A percentile compares a stretch with the other conserved stretches of the same genome.
Evolutionary conservation across 2,329 filamentous ascomycete species (phyloP).

Genomic region (Penicillium olsonii): DNA sequence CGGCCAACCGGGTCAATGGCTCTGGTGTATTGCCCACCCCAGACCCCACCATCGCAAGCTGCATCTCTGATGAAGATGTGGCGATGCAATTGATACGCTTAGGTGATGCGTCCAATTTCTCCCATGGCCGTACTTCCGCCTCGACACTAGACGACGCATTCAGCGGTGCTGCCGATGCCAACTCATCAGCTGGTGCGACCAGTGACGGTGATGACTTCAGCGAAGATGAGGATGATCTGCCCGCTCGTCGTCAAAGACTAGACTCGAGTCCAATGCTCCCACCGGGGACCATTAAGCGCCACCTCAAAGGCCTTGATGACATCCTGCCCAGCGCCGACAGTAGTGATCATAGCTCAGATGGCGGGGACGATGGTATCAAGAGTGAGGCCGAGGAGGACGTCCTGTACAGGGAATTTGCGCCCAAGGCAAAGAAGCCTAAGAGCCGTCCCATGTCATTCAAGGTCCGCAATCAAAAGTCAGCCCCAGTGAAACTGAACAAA

Average conservation of each 20-base stretch:
- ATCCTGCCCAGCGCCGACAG: slow-evolving; percentile 59
- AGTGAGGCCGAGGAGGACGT: slow-evolving; percentile 53
- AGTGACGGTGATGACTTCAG: slow-evolving; percentile 69
- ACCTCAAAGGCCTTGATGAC: slow-evolving; percentile 53
- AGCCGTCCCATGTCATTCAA: slow-evolving; percentile 43
- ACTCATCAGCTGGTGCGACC: slow-evolving; percentile 82
- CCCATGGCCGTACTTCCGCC: slow-evolving; percentile 87
- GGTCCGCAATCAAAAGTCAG: slow-evolving; percentile 31
- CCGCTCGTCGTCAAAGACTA: slow-evolving; percentile 43
- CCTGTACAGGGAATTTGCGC: slow-evolving; percentile 39
- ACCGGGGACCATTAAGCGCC: slow-evolving; percentile 47
- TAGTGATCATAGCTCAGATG: slow-evolving; percentile 63
- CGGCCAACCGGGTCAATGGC: slow-evolving; percentile 40
- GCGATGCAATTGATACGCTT: slow-evolving; percentile 95
- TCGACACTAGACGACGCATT: slow-evolving; percentile 93
- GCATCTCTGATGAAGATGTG: slow-evolving; percentile 97
- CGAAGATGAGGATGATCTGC: slow-evolving; percentile 62
- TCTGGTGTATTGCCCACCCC: slow-evolving; percentile 80
- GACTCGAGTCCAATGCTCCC: slow-evolving; percentile 48
- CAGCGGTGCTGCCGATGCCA: slow-evolving; percentile 81
- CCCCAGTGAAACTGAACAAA: slow-evolving; percentile 31
- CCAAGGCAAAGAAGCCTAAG: slow-evolving; percentile 57
- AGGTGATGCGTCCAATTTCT: slow-evolving; percentile 90
- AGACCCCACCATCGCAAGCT: slow-evolving; percentile 95
- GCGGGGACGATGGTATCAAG: slow-evolving; percentile 58